Evolutionary conservation across 148 eudicot genomes (phyloP), one percentile per base, ranked within the genome.

Genomic region (Rhododendron griersonianum): DNA sequence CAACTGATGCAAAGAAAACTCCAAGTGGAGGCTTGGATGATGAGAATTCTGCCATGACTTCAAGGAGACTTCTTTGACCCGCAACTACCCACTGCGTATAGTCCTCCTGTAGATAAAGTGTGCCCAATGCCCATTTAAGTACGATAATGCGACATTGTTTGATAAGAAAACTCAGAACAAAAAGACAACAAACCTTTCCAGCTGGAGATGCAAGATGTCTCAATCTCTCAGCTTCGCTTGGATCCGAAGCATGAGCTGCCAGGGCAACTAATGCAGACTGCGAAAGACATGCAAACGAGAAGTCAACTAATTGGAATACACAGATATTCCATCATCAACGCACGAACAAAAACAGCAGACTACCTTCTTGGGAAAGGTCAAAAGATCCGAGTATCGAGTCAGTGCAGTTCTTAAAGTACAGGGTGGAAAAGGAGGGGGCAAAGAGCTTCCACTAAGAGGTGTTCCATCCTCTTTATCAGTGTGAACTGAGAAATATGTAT

Each of bases 21-120:
- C 99, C 99, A 85, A 97, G 93, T 11, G 98, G 92, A 82, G 98
- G 99, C 81, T 92, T 97, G 78, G 98, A 95, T 50, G 98, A 97
- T 63, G 98, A 94, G 83, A 97, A 97, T 51, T 92, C 98, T 33
- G 94, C 90, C 96, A 97, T 91, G 61, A 95, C 98, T 90, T 97
- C 99, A 81, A 97, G 96, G 9, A 97, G 96, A 87, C 99, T 97
- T 90, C 98, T 91, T 86, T 93, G 98, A 86, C 92, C 94, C 65
- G 95, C 91, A 83, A 95, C 95, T 75, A 95, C 74, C 98, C 98
- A 93, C 84, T 95, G 94, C 13, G 96, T 85, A 91, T 93, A 97
- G 87, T 97, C 99, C 89, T 97, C 98, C 99, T 97, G 91, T 81
- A 90, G 77, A 86, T 85, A 11, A 16, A 86, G 33, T 13, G 51